Evolutionary conservation across 805 yeast species (phyloP), one percentile per base, ranked within the genome.

Genomic region (Hanseniaspora vineae): DNA sequence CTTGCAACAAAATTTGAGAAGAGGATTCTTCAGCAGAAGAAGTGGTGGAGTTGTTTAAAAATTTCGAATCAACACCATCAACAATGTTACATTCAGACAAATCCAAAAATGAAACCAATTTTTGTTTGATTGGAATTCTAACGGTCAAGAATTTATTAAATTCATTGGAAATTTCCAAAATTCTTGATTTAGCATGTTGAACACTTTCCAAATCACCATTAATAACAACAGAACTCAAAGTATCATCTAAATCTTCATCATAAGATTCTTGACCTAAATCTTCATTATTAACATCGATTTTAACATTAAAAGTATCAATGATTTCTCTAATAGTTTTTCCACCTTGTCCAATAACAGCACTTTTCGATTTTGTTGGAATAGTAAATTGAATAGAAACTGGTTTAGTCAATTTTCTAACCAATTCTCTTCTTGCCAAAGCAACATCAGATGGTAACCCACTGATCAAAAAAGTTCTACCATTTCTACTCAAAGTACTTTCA

Each of bases 131-230:
- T 32, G 64, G 64, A 39, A 83, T 69, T n/a, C 67, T 58, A 31
- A 84, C 51, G 55, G 69, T 76, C 32, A 75, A 61, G 10, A 74
- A 65, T 58, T 80, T 81, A 47, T 87, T 81, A 57, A 83, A 80
- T 58, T 83, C 84, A 58, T 76, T 73, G 45, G 88, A 94, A 56
- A 88, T 83, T 18, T 75, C 77, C 58, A 77, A 55, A 53, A 90
- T 87, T 59, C 72, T 77, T 35, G 67, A 62, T 59, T 81, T 81
- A 31, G 97, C 96, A 45, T 73, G 72, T 52, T 72, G 75, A 55
- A 84, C 84, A 48, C 96, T 88, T 60, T 84, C 94, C 51, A 76
- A 73, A 59, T 88, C 95, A 66, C 97, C 97, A 51, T 77, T 82
- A 48, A 89, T 69, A 29, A 78, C 66, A 47, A 89, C 81, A 33